These are phyloP conservation scores for Aspergillus vadensis DNA, from an alignment of 2,329 filamentous ascomycete genomes.

Conservation along the genomic window DNA sequence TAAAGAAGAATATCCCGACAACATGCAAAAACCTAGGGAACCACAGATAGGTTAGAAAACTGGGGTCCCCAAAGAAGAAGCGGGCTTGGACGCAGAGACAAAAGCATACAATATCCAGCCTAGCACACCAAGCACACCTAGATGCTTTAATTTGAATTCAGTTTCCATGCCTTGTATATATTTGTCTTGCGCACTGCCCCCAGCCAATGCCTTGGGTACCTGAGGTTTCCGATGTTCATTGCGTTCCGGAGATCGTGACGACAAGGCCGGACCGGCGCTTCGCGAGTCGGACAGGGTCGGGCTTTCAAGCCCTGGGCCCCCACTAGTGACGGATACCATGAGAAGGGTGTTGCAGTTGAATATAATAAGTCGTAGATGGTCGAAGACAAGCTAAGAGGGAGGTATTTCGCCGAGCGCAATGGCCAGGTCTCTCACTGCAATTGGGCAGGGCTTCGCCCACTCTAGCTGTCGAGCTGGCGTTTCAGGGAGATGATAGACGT, in stretches of 20 bases:
- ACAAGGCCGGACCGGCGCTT: slow-evolving; percentile 7
- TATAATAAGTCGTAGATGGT: slow-evolving; percentile 8
- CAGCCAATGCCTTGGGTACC: slow-evolving; percentile 14
- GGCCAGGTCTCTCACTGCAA: background rate
- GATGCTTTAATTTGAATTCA: slow-evolving; percentile 43
- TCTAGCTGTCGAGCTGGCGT: background rate
- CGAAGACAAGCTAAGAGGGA: background rate
- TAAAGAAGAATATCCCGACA: slow-evolving; percentile 86
- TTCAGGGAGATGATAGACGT: background rate
- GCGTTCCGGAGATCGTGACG: slow-evolving; percentile 13
- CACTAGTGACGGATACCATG: slow-evolving; percentile 17
- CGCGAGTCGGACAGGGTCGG: slow-evolving; percentile 9
- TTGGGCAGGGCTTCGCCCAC: background rate
- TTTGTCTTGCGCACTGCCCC: slow-evolving; percentile 28
- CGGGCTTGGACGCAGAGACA: background rate
- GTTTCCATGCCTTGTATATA: slow-evolving; percentile 35
- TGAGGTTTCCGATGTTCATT: slow-evolving; percentile 16
- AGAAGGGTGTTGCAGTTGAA: background rate
- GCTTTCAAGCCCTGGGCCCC: slow-evolving; percentile 10
- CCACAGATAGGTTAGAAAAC: slow-evolving; percentile 6
- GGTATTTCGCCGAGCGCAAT: background rate
- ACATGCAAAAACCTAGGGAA: slow-evolving; percentile 66
- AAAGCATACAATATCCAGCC: slow-evolving; percentile 44
- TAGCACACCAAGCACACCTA: slow-evolving; percentile 41
- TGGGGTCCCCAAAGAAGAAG: background rate